Conservation (phyloP, 2,329 filamentous ascomycete genomes). For the Alternaria sp. region DNA sequence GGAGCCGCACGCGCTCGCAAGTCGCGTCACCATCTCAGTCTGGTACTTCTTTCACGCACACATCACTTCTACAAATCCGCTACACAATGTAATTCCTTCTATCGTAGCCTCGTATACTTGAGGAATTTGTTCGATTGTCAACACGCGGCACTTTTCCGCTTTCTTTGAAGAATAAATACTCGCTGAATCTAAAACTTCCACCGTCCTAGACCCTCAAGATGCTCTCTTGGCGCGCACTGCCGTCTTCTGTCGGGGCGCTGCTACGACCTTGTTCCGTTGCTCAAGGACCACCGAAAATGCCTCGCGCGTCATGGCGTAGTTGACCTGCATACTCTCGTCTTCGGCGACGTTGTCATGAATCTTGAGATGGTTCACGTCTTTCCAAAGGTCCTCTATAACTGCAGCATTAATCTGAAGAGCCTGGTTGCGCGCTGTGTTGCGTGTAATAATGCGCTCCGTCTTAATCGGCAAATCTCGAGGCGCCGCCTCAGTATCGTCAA, state of each 20-base stretch:
- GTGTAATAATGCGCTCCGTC: slow-evolving; percentile 14
- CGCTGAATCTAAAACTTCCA: neutral
- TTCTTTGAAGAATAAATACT: too few species aligned
- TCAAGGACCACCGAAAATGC: neutral
- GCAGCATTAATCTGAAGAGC: slow-evolving; percentile 27
- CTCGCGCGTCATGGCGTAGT: slow-evolving; percentile 14
- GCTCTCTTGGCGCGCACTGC: neutral
- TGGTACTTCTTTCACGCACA: neutral
- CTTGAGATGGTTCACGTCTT: slow-evolving; percentile 17
- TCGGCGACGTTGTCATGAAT: slow-evolving; percentile 24
- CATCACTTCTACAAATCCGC: neutral
- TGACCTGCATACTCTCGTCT: slow-evolving; percentile 18
- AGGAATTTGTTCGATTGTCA: neutral
- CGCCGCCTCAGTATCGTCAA: neutral
- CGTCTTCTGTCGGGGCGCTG: neutral
- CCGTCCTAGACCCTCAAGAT: neutral
- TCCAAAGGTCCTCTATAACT: slow-evolving; percentile 24
- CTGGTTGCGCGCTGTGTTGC: slow-evolving; percentile 21
- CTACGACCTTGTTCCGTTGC: neutral
- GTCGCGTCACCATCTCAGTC: neutral
- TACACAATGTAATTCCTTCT: neutral
- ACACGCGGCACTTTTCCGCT: neutral
- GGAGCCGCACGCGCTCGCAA: neutral
- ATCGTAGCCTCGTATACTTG: fast-evolving
- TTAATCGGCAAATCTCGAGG: neutral